Base-by-base conservation (phyloP, 192 early-diverging fungal species). In the Coemansia sp. region DNA sequence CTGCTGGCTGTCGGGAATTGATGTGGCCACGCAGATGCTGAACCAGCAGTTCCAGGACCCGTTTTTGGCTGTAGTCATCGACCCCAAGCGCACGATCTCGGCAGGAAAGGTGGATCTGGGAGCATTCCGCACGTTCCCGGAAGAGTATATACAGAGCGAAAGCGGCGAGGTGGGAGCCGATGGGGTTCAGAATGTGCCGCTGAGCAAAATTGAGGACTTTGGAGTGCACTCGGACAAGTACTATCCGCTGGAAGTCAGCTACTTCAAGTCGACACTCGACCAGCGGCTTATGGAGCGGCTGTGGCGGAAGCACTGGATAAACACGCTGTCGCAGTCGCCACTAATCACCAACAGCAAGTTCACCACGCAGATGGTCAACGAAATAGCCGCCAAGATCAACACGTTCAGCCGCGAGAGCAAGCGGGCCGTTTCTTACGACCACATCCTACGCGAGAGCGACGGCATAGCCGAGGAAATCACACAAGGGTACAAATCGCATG, bases 301-400 rank as follows among this genome's bases (percentile, higher is more conserved):
- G 62, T 98, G 96, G 96, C 88, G 94, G 56, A 96, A 96, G 74
- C 95, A 98, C 76, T 98, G 96, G 96, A 87, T 96, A 26, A 90
- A 90, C 67, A 97, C 96, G 6, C 80, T 98, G 20, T 90, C 93
- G 14, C 91, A 93, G 66, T 93, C 93, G 7, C 87, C 93, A 12
- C 77, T 98, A 16, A 73, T 96, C 14, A 85, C 90, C 87, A 85
- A 69, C 80, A 67, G 64, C 48, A 61, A 64, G 48, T 75, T 64
- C 37, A 68, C 65, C 10, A 68, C 71, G 11, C 71, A 63, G n/a
- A 75, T 64, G 61, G 45, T 75, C 42, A 53, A 54, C 45, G 71
- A 75, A 45, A 47, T 75, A 2, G 65, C 71, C 5, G 57, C 68
- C 2, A 75, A 75, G 53, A 60, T 75, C 53, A 45, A 51, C 36